A percentile compares a stretch with the other conserved stretches of the same genome.
Evolutionary conservation across 305 asterid species (phyloP).

Genomic region (Fraxinus latifolia): DNA sequence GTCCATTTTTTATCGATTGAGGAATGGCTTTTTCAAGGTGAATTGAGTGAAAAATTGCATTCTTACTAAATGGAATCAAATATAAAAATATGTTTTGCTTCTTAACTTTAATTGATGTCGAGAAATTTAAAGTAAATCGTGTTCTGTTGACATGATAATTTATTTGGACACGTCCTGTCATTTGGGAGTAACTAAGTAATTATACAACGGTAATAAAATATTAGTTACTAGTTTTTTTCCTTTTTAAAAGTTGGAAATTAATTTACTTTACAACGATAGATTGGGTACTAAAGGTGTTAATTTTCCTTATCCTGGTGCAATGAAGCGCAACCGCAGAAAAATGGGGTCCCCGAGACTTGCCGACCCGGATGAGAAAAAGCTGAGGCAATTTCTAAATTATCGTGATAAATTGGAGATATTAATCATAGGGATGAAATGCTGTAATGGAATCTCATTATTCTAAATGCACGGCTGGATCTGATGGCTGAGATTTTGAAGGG

Average conservation of each 20-base stretch:
- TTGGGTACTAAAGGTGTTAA: neutral
- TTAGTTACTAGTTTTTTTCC: neutral
- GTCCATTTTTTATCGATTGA: neutral
- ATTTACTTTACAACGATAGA: neutral
- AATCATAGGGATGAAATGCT: neutral
- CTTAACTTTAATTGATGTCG: neutral
- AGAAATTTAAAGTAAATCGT: neutral
- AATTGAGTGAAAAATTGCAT: neutral
- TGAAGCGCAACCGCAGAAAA: conserved; percentile 31
- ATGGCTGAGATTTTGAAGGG: conserved; percentile 33
- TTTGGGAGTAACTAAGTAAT: neutral
- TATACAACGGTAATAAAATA: neutral
- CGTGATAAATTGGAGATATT: neutral
- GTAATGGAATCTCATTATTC: conserved; percentile 39
- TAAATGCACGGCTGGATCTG: conserved; percentile 49
- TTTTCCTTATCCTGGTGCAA: conserved; percentile 25
- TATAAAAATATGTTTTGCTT: neutral
- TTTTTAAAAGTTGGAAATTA: neutral
- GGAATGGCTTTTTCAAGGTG: neutral
- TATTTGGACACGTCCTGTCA: neutral
- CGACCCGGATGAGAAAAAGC: conserved; percentile 3
- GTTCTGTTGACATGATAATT: neutral
- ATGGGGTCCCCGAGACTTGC: conserved; percentile 6
- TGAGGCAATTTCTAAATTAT: neutral
- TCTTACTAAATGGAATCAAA: neutral